Evolutionary conservation across 768 basidiomycete species (phyloP).

Genomic region (Hericium alpestre): DNA sequence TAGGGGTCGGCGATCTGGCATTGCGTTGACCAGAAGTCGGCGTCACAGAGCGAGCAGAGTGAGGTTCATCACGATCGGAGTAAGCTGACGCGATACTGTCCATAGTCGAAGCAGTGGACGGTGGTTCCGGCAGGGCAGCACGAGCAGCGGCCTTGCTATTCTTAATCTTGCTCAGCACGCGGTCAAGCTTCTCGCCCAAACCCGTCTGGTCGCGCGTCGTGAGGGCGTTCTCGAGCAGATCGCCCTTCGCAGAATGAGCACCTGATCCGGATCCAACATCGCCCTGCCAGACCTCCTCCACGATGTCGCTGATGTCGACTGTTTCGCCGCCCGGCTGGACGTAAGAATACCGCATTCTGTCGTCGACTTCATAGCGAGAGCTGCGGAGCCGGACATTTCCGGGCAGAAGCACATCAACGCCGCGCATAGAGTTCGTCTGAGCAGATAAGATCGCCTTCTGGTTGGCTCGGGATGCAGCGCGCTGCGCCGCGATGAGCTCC

Average conservation of each 20-base stretch:
- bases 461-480: conserved; percentile 75
- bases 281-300: conserved; percentile 79
- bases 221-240: conserved; percentile 59
- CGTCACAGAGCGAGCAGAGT: conserved; percentile 4
- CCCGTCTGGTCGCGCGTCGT: conserved; percentile 45
- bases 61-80: conserved; percentile 34
- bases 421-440: conserved; percentile 74
- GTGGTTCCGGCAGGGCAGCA: conserved; percentile 9
- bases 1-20: conserved; percentile 8
- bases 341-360: conserved; percentile 86
- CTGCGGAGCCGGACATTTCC: conserved; percentile 82
- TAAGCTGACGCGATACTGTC: conserved; percentile 41
- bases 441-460: conserved; percentile 80
- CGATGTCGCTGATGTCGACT: conserved; percentile 86
- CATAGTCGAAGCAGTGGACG: conserved; percentile 13
- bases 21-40: conserved; percentile 2
- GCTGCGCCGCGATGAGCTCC: conserved; percentile 90
- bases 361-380: conserved; percentile 58
- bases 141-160: conserved; percentile 38
- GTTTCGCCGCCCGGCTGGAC: conserved; percentile 85
- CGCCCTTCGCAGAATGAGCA: conserved; percentile 30
- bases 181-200: conserved; percentile 58
- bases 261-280: conserved; percentile 21
- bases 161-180: conserved; percentile 68
- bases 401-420: conserved; percentile 80